phyloP scores from a whole-genome alignment of 2,329 filamentous ascomycete species.

The Phialophora tarda region DNA sequence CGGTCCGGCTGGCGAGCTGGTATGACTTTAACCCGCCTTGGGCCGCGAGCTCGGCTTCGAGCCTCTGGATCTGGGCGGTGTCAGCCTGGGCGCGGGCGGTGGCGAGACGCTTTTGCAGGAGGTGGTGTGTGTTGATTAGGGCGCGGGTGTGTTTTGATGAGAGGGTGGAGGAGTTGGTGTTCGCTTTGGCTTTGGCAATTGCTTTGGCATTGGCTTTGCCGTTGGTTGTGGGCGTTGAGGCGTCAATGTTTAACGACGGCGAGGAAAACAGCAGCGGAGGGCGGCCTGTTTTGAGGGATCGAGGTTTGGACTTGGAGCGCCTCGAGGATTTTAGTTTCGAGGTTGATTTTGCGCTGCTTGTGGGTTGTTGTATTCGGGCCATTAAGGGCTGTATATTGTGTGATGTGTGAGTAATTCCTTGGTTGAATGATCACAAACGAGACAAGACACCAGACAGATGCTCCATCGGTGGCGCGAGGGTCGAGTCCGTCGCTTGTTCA shows the following conservation, averaged over 20 bases:
- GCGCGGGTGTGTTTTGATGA: constrained; percentile 64
- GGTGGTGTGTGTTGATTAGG: constrained; percentile 65
- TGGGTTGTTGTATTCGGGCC: neutral
- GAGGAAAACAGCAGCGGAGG: constrained; percentile 27
- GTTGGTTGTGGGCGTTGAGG: neutral
- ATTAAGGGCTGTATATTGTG: neutral
- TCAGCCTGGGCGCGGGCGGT: constrained; percentile 58
- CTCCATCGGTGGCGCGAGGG: neutral
- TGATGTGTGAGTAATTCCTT: neutral
- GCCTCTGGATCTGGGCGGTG: constrained; percentile 45
- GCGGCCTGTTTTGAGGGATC: constrained; percentile 30
- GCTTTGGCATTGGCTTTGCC: neutral
- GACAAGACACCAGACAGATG: neutral
- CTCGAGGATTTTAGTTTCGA: neutral
- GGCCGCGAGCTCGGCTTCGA: constrained; percentile 59
- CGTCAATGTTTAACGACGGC: constrained; percentile 1
- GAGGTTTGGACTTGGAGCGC: constrained; percentile 9
- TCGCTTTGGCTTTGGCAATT: neutral
- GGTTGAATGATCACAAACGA: neutral
- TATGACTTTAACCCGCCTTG: constrained; percentile 65
- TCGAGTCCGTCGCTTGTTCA: neutral
- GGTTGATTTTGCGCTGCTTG: neutral
- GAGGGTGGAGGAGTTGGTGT: constrained; percentile 12
- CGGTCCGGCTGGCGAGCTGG: constrained; percentile 66
- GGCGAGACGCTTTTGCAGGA: constrained; percentile 62